Evolutionary conservation across 73 alveolate species (phyloP).

Genomic region (Tetrahymena malaccensis): DNA sequence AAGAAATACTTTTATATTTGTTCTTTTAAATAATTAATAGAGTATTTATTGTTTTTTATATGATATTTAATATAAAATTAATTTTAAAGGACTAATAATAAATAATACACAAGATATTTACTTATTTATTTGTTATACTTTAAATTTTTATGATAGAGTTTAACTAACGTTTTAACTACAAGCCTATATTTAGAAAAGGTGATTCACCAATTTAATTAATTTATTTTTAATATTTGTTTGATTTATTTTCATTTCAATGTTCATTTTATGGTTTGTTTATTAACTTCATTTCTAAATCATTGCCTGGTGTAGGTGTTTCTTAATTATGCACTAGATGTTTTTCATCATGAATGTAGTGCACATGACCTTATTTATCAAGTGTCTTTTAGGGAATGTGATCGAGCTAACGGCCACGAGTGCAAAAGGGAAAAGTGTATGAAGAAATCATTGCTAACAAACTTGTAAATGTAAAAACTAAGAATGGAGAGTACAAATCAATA

Average conservation of each 20-base stretch:
- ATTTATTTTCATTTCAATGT: not conserved
- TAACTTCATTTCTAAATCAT: not conserved
- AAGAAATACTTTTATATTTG: no score
- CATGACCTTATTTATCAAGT: not conserved
- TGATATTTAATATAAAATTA: no score
- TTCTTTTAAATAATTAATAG: no score
- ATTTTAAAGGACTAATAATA: no score
- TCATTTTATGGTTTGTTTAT: not conserved
- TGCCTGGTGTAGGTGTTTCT: not conserved
- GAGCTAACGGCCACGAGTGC: not conserved
- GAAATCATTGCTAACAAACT: not conserved
- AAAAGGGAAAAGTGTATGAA: not conserved
- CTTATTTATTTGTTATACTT: no score
- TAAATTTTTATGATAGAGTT: no score
- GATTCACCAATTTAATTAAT: no score
- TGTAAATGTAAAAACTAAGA: constrained; percentile 5
- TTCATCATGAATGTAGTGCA: not conserved
- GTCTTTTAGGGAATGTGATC: not conserved
- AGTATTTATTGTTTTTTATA: no score
- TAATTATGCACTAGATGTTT: not conserved
- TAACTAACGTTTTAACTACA: no score
- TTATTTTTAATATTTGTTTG: no score
- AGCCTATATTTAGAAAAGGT: no score
- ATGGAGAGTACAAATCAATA: constrained; percentile 1
- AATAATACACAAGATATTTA: no score